A percentile compares a stretch with the other conserved stretches of the same genome.
Evolutionary conservation across 1,284 basidiomycete genomes (phyloP).

Genomic region (Ceratorhiza oryzae-sativae): DNA sequence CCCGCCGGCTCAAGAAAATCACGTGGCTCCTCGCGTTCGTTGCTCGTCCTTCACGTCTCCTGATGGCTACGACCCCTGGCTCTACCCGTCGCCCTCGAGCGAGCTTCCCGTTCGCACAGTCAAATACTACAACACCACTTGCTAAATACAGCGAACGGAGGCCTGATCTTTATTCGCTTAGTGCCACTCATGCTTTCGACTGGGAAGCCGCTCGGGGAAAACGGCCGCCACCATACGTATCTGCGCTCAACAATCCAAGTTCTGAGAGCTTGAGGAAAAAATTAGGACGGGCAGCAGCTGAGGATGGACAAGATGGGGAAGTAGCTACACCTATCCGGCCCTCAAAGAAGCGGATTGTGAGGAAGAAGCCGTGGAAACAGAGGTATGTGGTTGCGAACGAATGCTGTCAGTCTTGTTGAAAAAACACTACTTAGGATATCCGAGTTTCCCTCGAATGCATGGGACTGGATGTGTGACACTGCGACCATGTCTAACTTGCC

Average conservation of each 20-base stretch:
- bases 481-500: slow-evolving; percentile 79
- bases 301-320: slow-evolving; percentile 4
- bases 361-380: slow-evolving; percentile 68
- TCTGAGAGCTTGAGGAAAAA: slow-evolving; percentile 37
- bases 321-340: slow-evolving; percentile 49
- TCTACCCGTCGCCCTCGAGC: slow-evolving; percentile 29
- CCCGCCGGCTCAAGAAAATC: background rate
- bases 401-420: slow-evolving; percentile 10
- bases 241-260: slow-evolving; percentile 51
- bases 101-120: slow-evolving; percentile 5
- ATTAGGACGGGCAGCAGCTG: slow-evolving; percentile 23
- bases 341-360: slow-evolving; percentile 59
- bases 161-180: slow-evolving; percentile 32
- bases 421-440: slow-evolving; percentile 46
- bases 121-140: slow-evolving; percentile 30
- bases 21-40: slow-evolving; percentile 18
- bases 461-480: slow-evolving; percentile 62
- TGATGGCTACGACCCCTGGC: slow-evolving; percentile 23
- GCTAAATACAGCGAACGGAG: slow-evolving; percentile 37
- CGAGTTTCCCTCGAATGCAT: slow-evolving; percentile 71
- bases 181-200: slow-evolving; percentile 56
- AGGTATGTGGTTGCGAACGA: slow-evolving; percentile 55
- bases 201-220: slow-evolving; percentile 77
- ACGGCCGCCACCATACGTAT: slow-evolving; percentile 71
- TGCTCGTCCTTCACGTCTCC: background rate